Percentiles rank a stretch among this genome's conserved stretches.
Evolutionary conservation across 176 grass and related monocot species (phyloP).

Genomic region (Juncus inflexus): DNA sequence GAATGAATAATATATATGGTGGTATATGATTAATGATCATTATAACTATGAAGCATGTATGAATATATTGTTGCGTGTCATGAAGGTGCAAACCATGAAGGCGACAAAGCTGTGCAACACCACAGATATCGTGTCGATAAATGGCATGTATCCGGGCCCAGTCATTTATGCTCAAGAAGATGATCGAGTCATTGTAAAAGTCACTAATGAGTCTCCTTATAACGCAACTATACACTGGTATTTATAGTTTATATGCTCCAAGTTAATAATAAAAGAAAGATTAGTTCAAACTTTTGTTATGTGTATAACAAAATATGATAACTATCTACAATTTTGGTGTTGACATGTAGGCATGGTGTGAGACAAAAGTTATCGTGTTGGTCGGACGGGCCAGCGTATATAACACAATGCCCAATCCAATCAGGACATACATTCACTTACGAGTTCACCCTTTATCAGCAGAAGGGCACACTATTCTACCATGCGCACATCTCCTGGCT

Average conservation of each 20-base stretch:
- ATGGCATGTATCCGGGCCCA: conserved; percentile 48
- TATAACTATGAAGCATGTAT: too few relatives aligned
- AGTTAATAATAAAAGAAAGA: too few relatives aligned
- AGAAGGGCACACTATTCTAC: conserved; percentile 43
- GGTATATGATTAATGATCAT: too few relatives aligned
- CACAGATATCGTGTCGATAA: conserved; percentile 56
- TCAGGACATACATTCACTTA: conserved; percentile 39
- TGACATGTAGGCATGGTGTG: conserved; percentile 37
- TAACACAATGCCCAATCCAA: conserved; percentile 55
- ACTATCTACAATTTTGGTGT: too few relatives aligned
- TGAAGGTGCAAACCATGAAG: conserved; percentile 46
- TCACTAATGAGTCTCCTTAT: conserved; percentile 46
- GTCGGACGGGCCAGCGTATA: conserved; percentile 46
- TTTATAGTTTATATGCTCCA: neutral
- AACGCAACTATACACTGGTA: conserved; percentile 64
- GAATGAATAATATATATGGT: too few relatives aligned
- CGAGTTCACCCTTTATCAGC: conserved; percentile 40
- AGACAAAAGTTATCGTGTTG: conserved; percentile 45
- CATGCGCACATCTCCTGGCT: conserved; percentile 49
- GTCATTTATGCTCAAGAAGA: conserved; percentile 55
- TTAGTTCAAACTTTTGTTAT: too few relatives aligned
- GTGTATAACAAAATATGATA: too few relatives aligned
- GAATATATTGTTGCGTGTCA: neutral
- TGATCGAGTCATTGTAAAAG: conserved; percentile 51
- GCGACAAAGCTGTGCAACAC: conserved; percentile 47